phyloP scores from a whole-genome alignment of 352 stramenopile genomes.

The Stramenopiles sp. region DNA sequence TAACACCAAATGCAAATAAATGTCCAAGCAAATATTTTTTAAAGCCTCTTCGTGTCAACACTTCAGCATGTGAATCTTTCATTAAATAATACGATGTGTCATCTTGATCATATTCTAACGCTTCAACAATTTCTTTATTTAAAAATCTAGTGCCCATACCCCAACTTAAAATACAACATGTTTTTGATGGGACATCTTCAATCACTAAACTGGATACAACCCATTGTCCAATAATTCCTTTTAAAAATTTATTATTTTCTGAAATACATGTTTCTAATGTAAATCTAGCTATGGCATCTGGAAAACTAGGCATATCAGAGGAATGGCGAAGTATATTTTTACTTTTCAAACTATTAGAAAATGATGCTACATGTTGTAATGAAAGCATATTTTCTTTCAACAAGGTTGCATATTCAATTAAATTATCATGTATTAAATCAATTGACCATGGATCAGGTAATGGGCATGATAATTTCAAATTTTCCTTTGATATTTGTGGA shows the following conservation, averaged over 20 bases:
- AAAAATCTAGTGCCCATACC: background rate
- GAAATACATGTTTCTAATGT: background rate
- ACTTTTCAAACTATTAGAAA: background rate
- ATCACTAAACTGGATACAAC: background rate
- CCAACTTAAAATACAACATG: background rate
- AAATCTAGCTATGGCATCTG: background rate
- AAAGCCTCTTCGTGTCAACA: background rate
- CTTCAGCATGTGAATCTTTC: background rate
- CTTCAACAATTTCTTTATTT: background rate
- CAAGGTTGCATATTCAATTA: background rate
- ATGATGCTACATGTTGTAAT: background rate
- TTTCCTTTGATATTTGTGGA: background rate
- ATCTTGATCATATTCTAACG: background rate
- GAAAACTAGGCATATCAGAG: background rate
- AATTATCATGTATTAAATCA: background rate
- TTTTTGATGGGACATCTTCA: background rate
- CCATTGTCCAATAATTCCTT: background rate
- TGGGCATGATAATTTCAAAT: background rate
- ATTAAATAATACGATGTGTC: background rate
- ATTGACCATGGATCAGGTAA: background rate
- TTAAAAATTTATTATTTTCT: background rate
- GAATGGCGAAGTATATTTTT: background rate
- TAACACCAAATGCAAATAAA: background rate
- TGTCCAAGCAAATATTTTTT: background rate
- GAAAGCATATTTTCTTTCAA: background rate